Percentiles rank a stretch among this genome's conserved stretches.
phyloP scores from a whole-genome alignment of 257 asterid genomes.

The Oldenlandia corymbosa region DNA sequence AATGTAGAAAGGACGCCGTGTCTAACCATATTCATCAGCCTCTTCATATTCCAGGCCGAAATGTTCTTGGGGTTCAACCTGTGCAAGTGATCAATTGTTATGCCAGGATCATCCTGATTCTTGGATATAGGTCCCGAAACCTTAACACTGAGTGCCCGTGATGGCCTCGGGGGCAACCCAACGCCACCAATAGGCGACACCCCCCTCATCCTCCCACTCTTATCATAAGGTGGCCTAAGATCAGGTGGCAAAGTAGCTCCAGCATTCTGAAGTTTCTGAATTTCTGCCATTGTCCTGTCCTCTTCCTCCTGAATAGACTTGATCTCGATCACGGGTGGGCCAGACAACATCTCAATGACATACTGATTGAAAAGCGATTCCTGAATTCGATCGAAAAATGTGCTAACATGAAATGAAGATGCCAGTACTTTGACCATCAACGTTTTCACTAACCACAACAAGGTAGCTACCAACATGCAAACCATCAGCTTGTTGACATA shows the following conservation, averaged over 20 bases:
- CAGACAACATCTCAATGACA: conserved; percentile 73
- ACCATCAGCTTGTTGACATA: conserved; percentile 63
- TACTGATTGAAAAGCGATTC: conserved; percentile 79
- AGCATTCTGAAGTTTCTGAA: conserved; percentile 61
- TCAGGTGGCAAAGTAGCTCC: conserved; percentile 79
- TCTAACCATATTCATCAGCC: conserved; percentile 63
- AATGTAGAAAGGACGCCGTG: conserved; percentile 67
- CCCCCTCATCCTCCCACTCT: conserved; percentile 30
- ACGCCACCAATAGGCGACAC: conserved; percentile 24
- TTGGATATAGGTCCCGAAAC: conserved; percentile 38
- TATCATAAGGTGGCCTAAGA: conserved; percentile 31
- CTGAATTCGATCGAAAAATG: conserved; percentile 86
- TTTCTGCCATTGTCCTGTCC: conserved; percentile 58
- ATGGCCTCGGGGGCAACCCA: conserved; percentile 47
- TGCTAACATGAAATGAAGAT: conserved; percentile 92
- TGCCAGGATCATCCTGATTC: conserved; percentile 43
- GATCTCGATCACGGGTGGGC: conserved; percentile 62
- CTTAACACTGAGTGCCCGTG: conserved; percentile 41
- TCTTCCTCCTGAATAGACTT: conserved; percentile 55
- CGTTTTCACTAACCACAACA: conserved; percentile 77
- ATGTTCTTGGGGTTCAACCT: conserved; percentile 66
- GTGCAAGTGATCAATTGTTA: conserved; percentile 63
- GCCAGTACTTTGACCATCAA: conserved; percentile 90
- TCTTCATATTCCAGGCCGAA: conserved; percentile 97
- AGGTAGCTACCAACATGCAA: conserved; percentile 65